These are phyloP conservation scores for Ogataea neopini DNA, from an alignment of 805 yeast genomes.

Conservation along the genomic window DNA sequence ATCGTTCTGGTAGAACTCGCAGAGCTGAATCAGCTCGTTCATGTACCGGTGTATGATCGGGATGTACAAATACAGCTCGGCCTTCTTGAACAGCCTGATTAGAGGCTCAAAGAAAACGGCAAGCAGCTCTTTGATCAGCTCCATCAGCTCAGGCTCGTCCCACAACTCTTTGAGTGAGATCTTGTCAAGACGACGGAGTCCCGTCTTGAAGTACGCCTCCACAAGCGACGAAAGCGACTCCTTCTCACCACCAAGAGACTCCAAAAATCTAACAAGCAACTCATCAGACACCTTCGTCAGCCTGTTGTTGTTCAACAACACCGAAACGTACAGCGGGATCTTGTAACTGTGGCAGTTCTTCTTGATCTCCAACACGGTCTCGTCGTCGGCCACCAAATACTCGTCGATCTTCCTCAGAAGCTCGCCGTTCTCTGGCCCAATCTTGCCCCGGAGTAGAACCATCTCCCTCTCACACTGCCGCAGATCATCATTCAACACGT, in stretches of 20 bases:
- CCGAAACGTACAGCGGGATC: conserved; percentile 27
- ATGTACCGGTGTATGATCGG: conserved; percentile 65
- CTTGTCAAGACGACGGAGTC: conserved; percentile 73
- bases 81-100: conserved; percentile 64
- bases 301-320: conserved; percentile 29
- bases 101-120: conserved; percentile 74
- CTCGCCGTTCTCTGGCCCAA: conserved; percentile 20
- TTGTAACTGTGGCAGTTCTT: conserved; percentile 30
- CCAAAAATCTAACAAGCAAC: conserved; percentile 23
- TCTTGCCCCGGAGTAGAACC: conserved; percentile 42
- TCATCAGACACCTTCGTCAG: conserved; percentile 16
- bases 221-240: conserved; percentile 49
- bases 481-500: conserved; percentile 74
- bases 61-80: conserved; percentile 64
- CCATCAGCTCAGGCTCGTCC: conserved; percentile 83
- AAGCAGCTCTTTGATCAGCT: conserved; percentile 69
- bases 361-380: conserved; percentile 31
- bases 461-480: conserved; percentile 59
- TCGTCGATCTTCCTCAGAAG: conserved; percentile 31
- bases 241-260: conserved; percentile 25
- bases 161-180: conserved; percentile 72
- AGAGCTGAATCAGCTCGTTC: conserved; percentile 60
- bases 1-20: conserved; percentile 50
- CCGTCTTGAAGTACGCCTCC: conserved; percentile 61
- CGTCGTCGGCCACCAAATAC: conserved; percentile 31